A percentile compares a stretch with the other conserved stretches of the same genome.
Evolutionary conservation across 257 asterid genomes (phyloP).

Genomic region (Catharanthus roseus): DNA sequence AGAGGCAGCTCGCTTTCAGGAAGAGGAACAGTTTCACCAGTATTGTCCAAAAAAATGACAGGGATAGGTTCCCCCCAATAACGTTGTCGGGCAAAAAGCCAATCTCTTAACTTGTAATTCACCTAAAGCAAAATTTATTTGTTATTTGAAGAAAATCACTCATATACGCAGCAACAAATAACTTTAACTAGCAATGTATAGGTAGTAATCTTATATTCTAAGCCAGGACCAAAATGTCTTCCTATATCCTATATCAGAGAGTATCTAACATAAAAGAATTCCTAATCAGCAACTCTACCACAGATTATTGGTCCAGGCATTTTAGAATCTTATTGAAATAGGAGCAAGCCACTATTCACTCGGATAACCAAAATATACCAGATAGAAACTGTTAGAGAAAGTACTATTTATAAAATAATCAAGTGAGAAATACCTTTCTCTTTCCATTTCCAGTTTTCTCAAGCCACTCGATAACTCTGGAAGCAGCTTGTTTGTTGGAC

Average conservation of each 20-base stretch:
- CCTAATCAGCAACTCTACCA: neutral
- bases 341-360: neutral
- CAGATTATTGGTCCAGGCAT: neutral
- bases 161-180: neutral
- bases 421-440: conserved; percentile 52
- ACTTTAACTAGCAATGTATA: neutral
- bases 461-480: conserved; percentile 79
- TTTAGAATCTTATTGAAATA: neutral
- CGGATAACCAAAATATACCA: neutral
- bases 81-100: conserved; percentile 98
- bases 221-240: neutral
- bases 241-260: neutral
- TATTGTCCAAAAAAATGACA: conserved; percentile 57
- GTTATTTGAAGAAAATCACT: neutral
- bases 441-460: conserved; percentile 70
- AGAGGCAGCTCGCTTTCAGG: conserved; percentile 91
- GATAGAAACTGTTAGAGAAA: neutral
- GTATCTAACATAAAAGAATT: neutral
- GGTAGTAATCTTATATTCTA: neutral
- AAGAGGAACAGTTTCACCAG: conserved; percentile 68
- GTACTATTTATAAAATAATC: neutral
- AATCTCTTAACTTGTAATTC: conserved; percentile 87
- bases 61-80: conserved; percentile 99
- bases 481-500: conserved; percentile 65
- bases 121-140: conserved; percentile 35